Evolutionary conservation across 192 early-diverging fungal species (phyloP).

Genomic region (Mortierella antarctica): DNA sequence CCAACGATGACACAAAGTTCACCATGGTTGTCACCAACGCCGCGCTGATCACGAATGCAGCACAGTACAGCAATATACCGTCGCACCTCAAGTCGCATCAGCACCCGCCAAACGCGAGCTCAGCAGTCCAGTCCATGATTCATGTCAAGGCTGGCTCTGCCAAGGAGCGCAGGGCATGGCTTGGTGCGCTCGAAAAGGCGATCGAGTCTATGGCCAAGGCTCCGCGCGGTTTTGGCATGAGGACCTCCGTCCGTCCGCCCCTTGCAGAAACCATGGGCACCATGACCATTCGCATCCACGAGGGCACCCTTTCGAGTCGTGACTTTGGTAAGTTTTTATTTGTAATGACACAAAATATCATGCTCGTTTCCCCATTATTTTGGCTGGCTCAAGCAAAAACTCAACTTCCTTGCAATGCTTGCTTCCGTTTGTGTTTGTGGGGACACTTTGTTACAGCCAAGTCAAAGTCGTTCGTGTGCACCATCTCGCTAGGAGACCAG

Average conservation of each 20-base stretch:
- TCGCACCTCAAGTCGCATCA: constrained; percentile 11
- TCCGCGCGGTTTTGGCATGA: constrained; percentile 33
- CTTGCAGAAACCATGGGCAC: constrained; percentile 37
- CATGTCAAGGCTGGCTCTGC: constrained; percentile 30
- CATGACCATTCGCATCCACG: constrained; percentile 28
- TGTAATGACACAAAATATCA: not conserved
- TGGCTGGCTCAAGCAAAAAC: not conserved
- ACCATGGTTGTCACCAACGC: constrained; percentile 9
- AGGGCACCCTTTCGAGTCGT: constrained; percentile 22
- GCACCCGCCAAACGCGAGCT: constrained; percentile 1
- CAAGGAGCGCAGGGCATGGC: constrained; percentile 20
- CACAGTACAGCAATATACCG: constrained; percentile 15
- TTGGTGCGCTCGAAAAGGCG: constrained; percentile 24
- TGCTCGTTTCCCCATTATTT: not conserved
- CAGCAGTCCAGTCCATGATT: constrained; percentile 8
- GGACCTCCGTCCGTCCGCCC: constrained; percentile 41
- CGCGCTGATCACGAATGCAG: not conserved
- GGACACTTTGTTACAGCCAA: constrained; percentile 14
- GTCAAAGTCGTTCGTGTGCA: constrained; percentile 35
- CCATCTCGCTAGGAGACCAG: constrained; percentile 26
- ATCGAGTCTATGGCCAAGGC: constrained; percentile 28
- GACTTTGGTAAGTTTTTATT: constrained; percentile 33
- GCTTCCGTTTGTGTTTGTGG: not conserved
- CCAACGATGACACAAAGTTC: constrained; percentile 21
- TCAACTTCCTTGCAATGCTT: not conserved